A percentile compares a stretch with the other conserved stretches of the same genome.
Conservation (phyloP, 179 eudicot genomes). For the Silene noctiflora region DNA sequence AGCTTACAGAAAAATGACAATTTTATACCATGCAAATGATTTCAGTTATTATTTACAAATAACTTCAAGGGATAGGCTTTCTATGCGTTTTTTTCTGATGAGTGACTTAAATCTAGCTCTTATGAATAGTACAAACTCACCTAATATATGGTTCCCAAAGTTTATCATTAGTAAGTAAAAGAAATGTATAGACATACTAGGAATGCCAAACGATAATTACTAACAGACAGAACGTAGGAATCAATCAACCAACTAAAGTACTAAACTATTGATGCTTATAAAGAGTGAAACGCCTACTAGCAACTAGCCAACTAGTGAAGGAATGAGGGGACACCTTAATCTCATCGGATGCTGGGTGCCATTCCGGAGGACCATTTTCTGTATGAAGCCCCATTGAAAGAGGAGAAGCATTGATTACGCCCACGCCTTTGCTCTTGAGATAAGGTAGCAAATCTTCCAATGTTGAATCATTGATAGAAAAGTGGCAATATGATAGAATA, state of each 20-base stretch:
- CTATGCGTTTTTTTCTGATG: no score
- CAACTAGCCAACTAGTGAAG: not conserved
- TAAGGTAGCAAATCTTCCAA: slow-evolving; percentile 82
- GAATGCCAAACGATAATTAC: not conserved
- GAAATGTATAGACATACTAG: not conserved
- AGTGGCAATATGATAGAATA: slow-evolving; percentile 87
- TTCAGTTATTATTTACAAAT: not conserved
- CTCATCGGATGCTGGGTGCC: slow-evolving; percentile 95
- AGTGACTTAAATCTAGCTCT: no score
- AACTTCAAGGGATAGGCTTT: not conserved
- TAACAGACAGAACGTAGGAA: not conserved
- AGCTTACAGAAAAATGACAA: not conserved
- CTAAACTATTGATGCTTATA: not conserved
- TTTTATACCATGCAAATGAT: not conserved
- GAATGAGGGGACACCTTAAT: slow-evolving; percentile 51
- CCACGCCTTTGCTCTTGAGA: slow-evolving; percentile 87
- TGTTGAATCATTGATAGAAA: slow-evolving; percentile 74
- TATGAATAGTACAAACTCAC: no score
- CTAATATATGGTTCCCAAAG: not conserved
- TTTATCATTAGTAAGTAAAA: not conserved
- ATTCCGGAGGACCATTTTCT: slow-evolving; percentile 86
- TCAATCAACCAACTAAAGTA: not conserved
- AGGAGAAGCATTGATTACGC: slow-evolving; percentile 93
- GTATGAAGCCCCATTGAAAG: slow-evolving; percentile 98
- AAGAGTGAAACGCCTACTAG: not conserved